Percentiles rank a stretch among this genome's conserved stretches.
These are phyloP conservation scores for Neofusicoccum sp. DNA, from an alignment of 2,329 filamentous ascomycete species.

Conservation along the genomic window DNA sequence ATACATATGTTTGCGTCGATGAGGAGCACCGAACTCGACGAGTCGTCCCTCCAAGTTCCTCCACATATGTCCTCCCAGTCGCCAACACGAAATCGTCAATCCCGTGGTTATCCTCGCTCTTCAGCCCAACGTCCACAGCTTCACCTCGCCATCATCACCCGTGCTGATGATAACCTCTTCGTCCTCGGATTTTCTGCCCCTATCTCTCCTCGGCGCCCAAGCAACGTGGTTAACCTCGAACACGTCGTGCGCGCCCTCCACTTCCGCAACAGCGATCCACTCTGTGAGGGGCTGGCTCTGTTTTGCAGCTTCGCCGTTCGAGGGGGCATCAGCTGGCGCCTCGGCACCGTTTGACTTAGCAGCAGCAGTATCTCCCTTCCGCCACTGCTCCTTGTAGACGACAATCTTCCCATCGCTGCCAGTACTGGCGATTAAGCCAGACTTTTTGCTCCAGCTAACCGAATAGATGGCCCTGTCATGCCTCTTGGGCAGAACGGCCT, in stretches of 20 bases:
- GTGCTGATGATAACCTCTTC: slow-evolving; percentile 91
- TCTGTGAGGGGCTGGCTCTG: slow-evolving; percentile 44
- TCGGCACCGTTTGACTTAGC: slow-evolving; percentile 13
- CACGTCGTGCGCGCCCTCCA: slow-evolving; percentile 79
- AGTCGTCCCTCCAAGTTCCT: no score
- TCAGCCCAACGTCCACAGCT: slow-evolving; percentile 65
- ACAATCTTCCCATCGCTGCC: slow-evolving; percentile 84
- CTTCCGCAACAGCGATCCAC: slow-evolving; percentile 73
- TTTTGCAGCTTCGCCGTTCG: slow-evolving; percentile 25
- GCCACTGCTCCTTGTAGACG: slow-evolving; percentile 70
- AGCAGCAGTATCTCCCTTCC: not conserved
- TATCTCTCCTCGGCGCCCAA: slow-evolving; percentile 81
- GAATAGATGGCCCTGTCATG: slow-evolving; percentile 86
- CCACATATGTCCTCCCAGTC: no score
- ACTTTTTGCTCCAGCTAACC: slow-evolving; percentile 76
- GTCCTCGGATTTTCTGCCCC: slow-evolving; percentile 57
- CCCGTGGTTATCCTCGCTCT: not conserved
- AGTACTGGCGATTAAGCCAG: slow-evolving; percentile 80
- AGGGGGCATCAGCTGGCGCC: slow-evolving; percentile 27
- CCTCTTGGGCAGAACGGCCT: slow-evolving; percentile 69
- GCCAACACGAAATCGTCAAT: no score
- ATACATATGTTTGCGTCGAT: no score
- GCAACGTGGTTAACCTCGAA: slow-evolving; percentile 92
- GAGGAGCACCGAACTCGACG: no score
- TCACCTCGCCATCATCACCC: slow-evolving; percentile 87